Conservation (phyloP, 371 early-diverging fungal species). For the Syncephalastrum sp. region DNA sequence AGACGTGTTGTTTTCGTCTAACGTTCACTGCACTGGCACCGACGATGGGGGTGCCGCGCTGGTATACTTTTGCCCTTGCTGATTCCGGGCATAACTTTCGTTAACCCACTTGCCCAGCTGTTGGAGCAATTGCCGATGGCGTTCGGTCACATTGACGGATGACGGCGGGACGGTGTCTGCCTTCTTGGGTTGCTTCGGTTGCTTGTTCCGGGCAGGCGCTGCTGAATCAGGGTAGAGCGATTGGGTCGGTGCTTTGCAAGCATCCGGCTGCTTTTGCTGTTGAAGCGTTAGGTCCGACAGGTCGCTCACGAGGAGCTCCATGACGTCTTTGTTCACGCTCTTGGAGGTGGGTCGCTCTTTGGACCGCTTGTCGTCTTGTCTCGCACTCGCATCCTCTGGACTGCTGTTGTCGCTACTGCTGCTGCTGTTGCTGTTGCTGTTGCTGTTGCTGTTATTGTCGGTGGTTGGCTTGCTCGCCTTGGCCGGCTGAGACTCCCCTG, state of each 20-base stretch:
- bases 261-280: background rate
- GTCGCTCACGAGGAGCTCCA: constrained; percentile 18
- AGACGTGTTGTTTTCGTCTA: too few species aligned
- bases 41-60: constrained; percentile 2
- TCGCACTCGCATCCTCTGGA: background rate
- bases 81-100: constrained; percentile 18
- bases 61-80: constrained; percentile 2
- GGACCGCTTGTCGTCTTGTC: background rate
- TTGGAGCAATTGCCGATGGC: constrained; percentile 17
- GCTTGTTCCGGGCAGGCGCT: too few species aligned
- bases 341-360: background rate
- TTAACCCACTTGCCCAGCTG: constrained; percentile 24
- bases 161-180: background rate
- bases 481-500: constrained; percentile 3
- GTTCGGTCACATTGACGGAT: constrained; percentile 4
- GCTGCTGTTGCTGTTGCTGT: background rate
- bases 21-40: constrained; percentile 7
- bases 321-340: constrained; percentile 16
- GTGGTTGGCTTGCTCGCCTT: too few species aligned
- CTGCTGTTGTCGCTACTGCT: background rate
- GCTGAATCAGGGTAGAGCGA: constrained; percentile 5
- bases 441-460: background rate
- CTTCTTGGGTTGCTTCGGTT: too few species aligned
- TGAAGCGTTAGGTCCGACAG: constrained; percentile 9
- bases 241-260: background rate